Conservation (phyloP, 83 land plant genomes). For the Picea engelmannii region DNA sequence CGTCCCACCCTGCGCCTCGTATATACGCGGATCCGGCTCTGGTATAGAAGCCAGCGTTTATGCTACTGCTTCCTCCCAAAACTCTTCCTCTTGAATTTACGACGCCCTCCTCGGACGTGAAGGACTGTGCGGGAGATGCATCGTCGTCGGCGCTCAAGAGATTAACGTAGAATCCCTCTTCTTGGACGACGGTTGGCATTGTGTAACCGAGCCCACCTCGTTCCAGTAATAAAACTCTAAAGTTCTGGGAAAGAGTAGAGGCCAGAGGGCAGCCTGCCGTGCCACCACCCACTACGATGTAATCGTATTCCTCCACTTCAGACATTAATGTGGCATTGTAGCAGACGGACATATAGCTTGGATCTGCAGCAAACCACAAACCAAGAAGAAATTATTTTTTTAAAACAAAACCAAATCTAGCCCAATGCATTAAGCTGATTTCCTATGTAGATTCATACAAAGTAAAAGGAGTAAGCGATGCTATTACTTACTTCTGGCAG, state of each 20-base stretch:
- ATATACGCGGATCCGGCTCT: constrained; percentile 20
- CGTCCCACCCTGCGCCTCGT: constrained; percentile 44
- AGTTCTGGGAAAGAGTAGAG: constrained; percentile 56
- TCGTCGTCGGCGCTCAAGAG: constrained; percentile 13
- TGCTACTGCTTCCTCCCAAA: constrained; percentile 11
- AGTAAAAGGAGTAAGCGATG: too few relatives aligned
- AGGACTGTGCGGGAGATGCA: constrained; percentile 22
- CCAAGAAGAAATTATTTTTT: too few relatives aligned
- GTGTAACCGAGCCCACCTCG: constrained; percentile 51
- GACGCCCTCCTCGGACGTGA: constrained; percentile 33
- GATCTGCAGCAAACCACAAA: neutral
- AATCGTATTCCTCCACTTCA: constrained; percentile 30
- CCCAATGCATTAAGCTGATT: too few relatives aligned
- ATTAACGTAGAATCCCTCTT: constrained; percentile 21
- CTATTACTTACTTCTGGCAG: too few relatives aligned
- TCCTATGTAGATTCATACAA: too few relatives aligned
- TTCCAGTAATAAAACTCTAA: constrained; percentile 46
- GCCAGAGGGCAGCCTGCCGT: constrained; percentile 75
- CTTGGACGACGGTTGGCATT: constrained; percentile 17
- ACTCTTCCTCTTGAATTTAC: constrained; percentile 4
- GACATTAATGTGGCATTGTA: neutral
- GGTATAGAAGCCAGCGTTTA: constrained; percentile 13
- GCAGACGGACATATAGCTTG: neutral
- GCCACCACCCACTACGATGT: constrained; percentile 75
- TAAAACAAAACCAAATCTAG: too few relatives aligned